These are phyloP conservation scores for Backusella morwellensis DNA, from an alignment of 192 early-diverging fungal genomes.

Conservation along the genomic window DNA sequence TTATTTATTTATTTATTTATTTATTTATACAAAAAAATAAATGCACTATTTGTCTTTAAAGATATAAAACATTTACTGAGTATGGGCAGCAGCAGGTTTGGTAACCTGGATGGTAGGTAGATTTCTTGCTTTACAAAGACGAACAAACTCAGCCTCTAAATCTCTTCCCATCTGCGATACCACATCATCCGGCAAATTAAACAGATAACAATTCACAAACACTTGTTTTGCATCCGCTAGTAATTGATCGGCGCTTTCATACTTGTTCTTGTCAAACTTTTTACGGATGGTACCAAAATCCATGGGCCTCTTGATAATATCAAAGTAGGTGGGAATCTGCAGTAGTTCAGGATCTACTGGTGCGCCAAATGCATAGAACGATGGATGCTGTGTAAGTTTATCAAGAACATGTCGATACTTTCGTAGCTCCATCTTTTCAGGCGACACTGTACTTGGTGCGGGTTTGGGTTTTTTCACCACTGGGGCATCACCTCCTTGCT, in stretches of 20 bases:
- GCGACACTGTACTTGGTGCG: neutral
- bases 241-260: conserved; percentile 53
- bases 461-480: neutral
- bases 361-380: conserved; percentile 63
- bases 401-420: conserved; percentile 32
- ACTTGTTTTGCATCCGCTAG: conserved; percentile 58
- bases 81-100: neutral
- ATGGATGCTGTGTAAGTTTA: conserved; percentile 11
- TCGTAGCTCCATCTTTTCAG: conserved; percentile 13
- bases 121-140: conserved; percentile 4
- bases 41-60: neutral
- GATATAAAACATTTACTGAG: neutral
- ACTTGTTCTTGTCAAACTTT: conserved; percentile 65
- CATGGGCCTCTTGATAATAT: conserved; percentile 77
- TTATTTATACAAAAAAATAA: neutral
- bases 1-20: neutral
- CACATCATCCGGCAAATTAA: conserved; percentile 57
- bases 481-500: neutral
- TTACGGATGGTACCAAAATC: conserved; percentile 74
- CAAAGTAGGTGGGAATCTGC: conserved; percentile 64
- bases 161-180: conserved; percentile 61
- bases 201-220: conserved; percentile 69
- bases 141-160: conserved; percentile 38
- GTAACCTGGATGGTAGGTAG: neutral
- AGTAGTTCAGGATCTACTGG: conserved; percentile 77